These are phyloP conservation scores for Cryptococcus hybrid DNA, from an alignment of 1,284 basidiomycete genomes.

Conservation along the genomic window DNA sequence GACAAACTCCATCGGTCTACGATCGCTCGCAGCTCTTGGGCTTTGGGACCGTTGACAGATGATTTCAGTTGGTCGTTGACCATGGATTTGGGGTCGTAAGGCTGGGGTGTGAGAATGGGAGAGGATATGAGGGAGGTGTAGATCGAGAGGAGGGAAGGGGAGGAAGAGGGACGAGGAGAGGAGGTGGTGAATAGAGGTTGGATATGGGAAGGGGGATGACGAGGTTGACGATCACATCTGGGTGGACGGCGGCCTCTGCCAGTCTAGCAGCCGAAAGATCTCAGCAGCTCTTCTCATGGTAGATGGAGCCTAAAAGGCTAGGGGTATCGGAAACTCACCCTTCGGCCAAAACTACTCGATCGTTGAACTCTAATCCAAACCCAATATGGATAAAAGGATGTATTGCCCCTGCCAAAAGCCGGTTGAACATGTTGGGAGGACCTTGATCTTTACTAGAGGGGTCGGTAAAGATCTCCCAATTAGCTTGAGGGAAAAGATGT, in stretches of 20 bases:
- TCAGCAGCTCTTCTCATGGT: not conserved
- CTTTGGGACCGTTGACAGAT: slow-evolving; percentile 52
- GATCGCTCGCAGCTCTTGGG: slow-evolving; percentile 55
- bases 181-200: not conserved
- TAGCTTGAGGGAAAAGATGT: slow-evolving; percentile 55
- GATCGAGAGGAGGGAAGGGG: slow-evolving; percentile 25
- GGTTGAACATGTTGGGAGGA: slow-evolving; percentile 55
- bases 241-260: slow-evolving; percentile 59
- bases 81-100: slow-evolving; percentile 58
- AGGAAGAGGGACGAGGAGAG: not conserved
- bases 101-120: slow-evolving; percentile 52
- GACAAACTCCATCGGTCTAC: slow-evolving; percentile 55
- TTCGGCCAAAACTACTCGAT: slow-evolving; percentile 58
- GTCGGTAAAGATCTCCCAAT: slow-evolving; percentile 14
- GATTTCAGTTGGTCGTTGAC: slow-evolving; percentile 52
- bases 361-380: slow-evolving; percentile 63
- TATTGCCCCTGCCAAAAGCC: slow-evolving; percentile 56
- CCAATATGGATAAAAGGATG: slow-evolving; percentile 66
- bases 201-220: slow-evolving; percentile 6
- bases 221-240: slow-evolving; percentile 4
- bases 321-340: slow-evolving; percentile 38
- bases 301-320: not conserved
- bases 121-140: slow-evolving; percentile 25
- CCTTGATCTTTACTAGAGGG: not conserved
- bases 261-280: slow-evolving; percentile 39